Conservation (phyloP, 345 rosid genomes). For the Aegle marmelos region DNA sequence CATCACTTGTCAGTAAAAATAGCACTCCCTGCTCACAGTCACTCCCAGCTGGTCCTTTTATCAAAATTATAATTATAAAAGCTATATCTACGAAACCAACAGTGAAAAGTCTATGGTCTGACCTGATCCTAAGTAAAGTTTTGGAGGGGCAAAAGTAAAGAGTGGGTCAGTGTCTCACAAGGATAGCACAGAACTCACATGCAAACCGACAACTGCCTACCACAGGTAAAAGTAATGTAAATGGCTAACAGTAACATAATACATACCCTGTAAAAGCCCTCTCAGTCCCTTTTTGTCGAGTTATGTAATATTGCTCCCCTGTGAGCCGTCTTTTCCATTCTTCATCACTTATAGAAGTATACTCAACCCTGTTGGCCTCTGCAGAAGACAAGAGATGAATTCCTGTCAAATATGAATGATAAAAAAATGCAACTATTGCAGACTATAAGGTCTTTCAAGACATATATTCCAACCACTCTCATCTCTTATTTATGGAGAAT, state of each 20-base stretch:
- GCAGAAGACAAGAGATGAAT: constrained; percentile 15
- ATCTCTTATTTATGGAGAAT: not conserved
- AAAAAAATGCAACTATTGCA: not conserved
- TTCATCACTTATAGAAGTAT: constrained; percentile 44
- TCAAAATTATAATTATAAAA: not conserved
- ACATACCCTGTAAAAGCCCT: constrained; percentile 88
- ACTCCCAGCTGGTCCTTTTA: not conserved
- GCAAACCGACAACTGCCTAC: not conserved
- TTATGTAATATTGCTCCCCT: constrained; percentile 60
- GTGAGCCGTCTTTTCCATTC: constrained; percentile 83
- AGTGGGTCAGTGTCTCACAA: not conserved
- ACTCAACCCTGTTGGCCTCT: constrained; percentile 41
- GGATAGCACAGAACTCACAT: not conserved
- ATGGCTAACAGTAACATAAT: not conserved
- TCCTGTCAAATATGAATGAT: not conserved
- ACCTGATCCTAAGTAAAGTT: not conserved
- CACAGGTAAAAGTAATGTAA: not conserved
- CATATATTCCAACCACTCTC: not conserved
- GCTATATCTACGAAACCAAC: not conserved
- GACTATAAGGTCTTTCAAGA: not conserved
- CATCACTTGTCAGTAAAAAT: not conserved
- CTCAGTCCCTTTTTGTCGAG: constrained; percentile 89
- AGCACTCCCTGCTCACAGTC: not conserved
- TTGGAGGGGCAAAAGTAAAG: not conserved
- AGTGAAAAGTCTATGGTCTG: not conserved